Evolutionary conservation across 495 filamentous ascomycete species (phyloP).

Genomic region (Lindgomyces ingoldianus): DNA sequence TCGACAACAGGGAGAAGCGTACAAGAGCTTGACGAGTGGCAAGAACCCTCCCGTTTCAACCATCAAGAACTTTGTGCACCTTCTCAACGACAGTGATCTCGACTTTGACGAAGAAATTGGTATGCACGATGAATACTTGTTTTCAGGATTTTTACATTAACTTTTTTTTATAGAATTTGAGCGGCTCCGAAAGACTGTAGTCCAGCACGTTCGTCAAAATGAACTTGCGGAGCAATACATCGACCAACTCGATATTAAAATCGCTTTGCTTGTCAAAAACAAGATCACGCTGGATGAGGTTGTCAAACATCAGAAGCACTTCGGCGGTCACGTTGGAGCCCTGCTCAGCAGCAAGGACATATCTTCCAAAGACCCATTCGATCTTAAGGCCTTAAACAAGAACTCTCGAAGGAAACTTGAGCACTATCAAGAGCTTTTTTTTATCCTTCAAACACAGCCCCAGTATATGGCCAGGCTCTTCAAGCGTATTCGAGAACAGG

Average conservation of each 20-base stretch:
- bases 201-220: conserved; percentile 95
- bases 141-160: too few species aligned
- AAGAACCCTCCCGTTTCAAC: conserved; percentile 96
- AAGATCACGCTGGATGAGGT: conserved; percentile 99
- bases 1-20: conserved; percentile 93
- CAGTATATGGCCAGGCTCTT: conserved; percentile 91
- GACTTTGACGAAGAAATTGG: conserved; percentile 96
- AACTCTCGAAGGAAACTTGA: conserved; percentile 91
- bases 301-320: conserved; percentile 93
- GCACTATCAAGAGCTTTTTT: conserved; percentile 96
- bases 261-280: conserved; percentile 96
- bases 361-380: conserved; percentile 86
- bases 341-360: conserved; percentile 85
- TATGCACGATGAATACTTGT: conserved; percentile 28
- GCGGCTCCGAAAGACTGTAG: conserved; percentile 85
- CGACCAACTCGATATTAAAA: conserved; percentile 97
- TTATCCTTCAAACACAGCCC: conserved; percentile 94
- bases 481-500: conserved; percentile 77
- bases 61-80: conserved; percentile 95
- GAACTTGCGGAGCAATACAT: conserved; percentile 97
- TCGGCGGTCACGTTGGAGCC: conserved; percentile 86
- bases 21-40: conserved; percentile 92
- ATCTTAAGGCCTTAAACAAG: conserved; percentile 96
- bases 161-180: conserved; percentile 67
- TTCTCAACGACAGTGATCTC: conserved; percentile 96